A percentile compares a stretch with the other conserved stretches of the same genome.
Evolutionary conservation across 2,329 filamentous ascomycete genomes (phyloP).

Genomic region (Aspergillus brunneoviolaceus): DNA sequence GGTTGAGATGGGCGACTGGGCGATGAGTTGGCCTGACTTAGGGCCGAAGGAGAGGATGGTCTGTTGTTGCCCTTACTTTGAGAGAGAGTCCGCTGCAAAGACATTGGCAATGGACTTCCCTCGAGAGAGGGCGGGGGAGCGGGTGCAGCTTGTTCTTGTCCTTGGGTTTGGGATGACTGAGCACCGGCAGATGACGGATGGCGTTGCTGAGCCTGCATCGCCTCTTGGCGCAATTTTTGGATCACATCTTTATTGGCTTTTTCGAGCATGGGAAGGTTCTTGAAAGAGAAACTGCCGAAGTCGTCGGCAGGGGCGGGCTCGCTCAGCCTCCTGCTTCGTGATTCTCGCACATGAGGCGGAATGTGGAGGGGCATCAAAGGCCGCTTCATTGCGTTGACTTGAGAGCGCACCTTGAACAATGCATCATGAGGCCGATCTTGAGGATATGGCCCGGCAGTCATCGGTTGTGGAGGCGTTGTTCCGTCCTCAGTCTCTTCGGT

Average conservation of each 20-base stretch:
- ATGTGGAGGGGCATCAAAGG: constrained; percentile 95
- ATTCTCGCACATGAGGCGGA: constrained; percentile 90
- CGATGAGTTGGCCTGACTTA: constrained; percentile 79
- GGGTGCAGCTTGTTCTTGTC: constrained; percentile 22
- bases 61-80: constrained; percentile 75
- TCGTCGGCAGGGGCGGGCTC: constrained; percentile 88
- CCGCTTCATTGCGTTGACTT: constrained; percentile 84
- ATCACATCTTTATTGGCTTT: constrained; percentile 99
- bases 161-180: constrained; percentile 22
- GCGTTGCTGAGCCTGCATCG: constrained; percentile 68
- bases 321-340: constrained; percentile 81
- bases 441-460: constrained; percentile 72
- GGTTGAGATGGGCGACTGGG: constrained; percentile 81
- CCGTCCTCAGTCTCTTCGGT: constrained; percentile 93
- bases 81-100: constrained; percentile 78
- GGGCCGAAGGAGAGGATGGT: constrained; percentile 79
- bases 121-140: constrained; percentile 73
- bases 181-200: constrained; percentile 32
- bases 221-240: constrained; percentile 89
- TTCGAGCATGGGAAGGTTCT: constrained; percentile 92
- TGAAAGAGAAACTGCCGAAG: constrained; percentile 95
- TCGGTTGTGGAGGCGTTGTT: constrained; percentile 67
- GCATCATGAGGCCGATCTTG: constrained; percentile 88
- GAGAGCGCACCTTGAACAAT: constrained; percentile 80
- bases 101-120: constrained; percentile 78